Evolutionary conservation across 2,329 filamentous ascomycete species (phyloP).

Genomic region (Aspergillus sp.): DNA sequence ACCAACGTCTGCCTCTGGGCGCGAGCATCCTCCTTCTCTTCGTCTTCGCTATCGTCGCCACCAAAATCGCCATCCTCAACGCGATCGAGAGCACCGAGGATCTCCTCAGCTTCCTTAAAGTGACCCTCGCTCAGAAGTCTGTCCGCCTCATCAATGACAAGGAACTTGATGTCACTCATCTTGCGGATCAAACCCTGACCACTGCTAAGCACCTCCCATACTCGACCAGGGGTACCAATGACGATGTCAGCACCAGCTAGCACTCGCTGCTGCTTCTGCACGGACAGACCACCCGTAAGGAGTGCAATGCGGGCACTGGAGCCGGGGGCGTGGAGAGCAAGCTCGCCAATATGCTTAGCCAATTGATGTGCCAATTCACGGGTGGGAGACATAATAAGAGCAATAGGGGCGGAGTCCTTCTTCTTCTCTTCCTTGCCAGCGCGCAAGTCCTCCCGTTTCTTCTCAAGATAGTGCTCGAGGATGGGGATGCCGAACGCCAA

Average conservation of each 20-base stretch:
- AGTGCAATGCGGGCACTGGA: constrained; percentile 68
- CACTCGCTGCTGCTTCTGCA: constrained; percentile 92
- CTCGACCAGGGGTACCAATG: constrained; percentile 85
- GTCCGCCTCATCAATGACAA: constrained; percentile 94
- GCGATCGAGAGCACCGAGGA: constrained; percentile 76
- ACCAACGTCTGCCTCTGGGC: constrained; percentile 77
- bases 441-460: constrained; percentile 28
- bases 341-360: constrained; percentile 73
- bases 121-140: constrained; percentile 87
- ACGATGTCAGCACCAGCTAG: constrained; percentile 84
- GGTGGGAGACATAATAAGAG: constrained; percentile 85
- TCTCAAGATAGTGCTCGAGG: constrained; percentile 74
- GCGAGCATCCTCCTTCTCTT: constrained; percentile 44
- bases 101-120: constrained; percentile 91
- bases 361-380: constrained; percentile 93
- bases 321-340: constrained; percentile 69
- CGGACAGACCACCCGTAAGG: constrained; percentile 85
- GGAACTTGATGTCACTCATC: constrained; percentile 73
- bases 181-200: constrained; percentile 68
- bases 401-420: constrained; percentile 58
- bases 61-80: constrained; percentile 48
- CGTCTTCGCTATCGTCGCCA: constrained; percentile 31
- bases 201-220: constrained; percentile 90
- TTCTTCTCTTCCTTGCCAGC: constrained; percentile 44
- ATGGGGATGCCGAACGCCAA: constrained; percentile 93